Percentiles rank a stretch among this genome's conserved stretches.
These are phyloP conservation scores for Ganoderma meredithae DNA, from an alignment of 1,284 basidiomycete genomes.

Conservation along the genomic window DNA sequence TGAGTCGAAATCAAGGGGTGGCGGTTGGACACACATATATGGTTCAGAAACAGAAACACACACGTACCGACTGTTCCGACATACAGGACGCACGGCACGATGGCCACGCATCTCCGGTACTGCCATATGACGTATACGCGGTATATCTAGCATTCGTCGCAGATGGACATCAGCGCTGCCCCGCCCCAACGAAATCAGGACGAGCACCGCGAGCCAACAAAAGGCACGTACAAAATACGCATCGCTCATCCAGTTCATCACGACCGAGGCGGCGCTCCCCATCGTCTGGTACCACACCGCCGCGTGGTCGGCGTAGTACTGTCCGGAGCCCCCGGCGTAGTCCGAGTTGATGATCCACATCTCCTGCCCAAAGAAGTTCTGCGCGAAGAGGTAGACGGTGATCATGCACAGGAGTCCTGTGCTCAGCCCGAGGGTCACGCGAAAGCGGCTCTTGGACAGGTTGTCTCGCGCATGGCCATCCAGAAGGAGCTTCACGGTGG, in stretches of 20 bases:
- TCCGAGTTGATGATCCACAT: constrained; percentile 32
- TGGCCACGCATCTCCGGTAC: neutral
- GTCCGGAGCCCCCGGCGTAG: constrained; percentile 27
- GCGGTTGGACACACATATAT: too few species aligned
- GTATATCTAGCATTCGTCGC: constrained; percentile 9
- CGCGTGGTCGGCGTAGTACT: constrained; percentile 23
- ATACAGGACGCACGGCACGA: constrained; percentile 13
- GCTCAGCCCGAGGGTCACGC: constrained; percentile 25
- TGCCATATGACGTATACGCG: constrained; percentile 22
- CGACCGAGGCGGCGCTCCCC: constrained; percentile 22
- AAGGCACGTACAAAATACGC: constrained; percentile 23
- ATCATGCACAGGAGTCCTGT: constrained; percentile 25
- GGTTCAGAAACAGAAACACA: too few species aligned
- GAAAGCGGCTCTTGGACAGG: constrained; percentile 9
- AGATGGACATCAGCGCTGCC: neutral
- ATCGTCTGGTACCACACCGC: constrained; percentile 31
- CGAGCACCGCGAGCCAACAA: too few species aligned
- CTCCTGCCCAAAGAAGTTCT: constrained; percentile 29
- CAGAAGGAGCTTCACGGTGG: constrained; percentile 16
- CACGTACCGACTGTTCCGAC: constrained; percentile 19
- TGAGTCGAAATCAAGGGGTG: neutral
- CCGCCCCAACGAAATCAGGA: too few species aligned
- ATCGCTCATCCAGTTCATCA: constrained; percentile 27
- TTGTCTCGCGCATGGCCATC: neutral
- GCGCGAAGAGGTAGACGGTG: constrained; percentile 27